Evolutionary conservation across 495 filamentous ascomycete species (phyloP).

Genomic region (Penicillium canariense): DNA sequence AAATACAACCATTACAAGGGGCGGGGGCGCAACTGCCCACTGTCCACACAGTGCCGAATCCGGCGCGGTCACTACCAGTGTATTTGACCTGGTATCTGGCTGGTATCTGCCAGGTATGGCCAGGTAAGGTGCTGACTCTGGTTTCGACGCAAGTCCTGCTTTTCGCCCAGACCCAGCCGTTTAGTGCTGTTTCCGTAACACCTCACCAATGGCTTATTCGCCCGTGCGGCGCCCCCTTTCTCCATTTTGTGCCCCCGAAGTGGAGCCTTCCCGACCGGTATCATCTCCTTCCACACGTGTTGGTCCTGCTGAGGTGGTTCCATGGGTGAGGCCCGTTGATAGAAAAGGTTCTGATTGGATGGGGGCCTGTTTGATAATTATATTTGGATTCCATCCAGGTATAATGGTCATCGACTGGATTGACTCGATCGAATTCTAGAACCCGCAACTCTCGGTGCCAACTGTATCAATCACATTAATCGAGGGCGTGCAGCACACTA

Average conservation of each 20-base stretch:
- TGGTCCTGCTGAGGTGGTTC: neutral
- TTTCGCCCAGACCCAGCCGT: constrained; percentile 1
- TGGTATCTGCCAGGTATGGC: neutral
- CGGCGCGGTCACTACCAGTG: constrained; percentile 3
- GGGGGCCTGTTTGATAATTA: neutral
- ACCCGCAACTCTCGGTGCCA: neutral
- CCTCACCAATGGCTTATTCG: constrained; percentile 6
- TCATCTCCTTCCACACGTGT: constrained; percentile 9
- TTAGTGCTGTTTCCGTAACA: constrained; percentile 18
- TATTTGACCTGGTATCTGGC: constrained; percentile 1
- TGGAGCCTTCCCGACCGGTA: constrained; percentile 2
- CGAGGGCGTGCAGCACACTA: neutral
- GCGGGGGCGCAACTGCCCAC: neutral
- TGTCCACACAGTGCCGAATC: constrained; percentile 27
- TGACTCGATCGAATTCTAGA: neutral
- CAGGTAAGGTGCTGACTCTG: neutral
- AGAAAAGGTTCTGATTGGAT: neutral
- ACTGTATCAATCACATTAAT: neutral
- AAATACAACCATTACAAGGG: neutral
- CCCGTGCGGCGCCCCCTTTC: constrained; percentile 18
- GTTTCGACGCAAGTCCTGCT: constrained; percentile 11
- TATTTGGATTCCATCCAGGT: neutral
- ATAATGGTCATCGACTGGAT: neutral
- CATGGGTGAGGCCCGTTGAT: neutral
- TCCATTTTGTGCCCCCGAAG: constrained; percentile 4